Conservation (phyloP, 371 early-diverging fungal species). For the Encephalitozoon romaleae region DNA sequence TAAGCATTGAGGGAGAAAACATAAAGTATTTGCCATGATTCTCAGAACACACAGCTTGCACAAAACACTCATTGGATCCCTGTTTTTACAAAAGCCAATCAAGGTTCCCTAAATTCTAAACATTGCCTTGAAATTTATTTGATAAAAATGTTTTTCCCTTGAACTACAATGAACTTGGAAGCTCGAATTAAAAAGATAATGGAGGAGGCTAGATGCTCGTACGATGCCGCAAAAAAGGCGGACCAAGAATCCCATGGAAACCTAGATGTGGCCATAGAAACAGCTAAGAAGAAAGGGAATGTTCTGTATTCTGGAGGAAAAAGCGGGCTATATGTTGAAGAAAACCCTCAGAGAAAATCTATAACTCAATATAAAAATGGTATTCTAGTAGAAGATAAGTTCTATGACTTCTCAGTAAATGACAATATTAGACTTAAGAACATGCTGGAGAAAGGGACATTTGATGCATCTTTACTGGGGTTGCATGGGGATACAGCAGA, state of each 20-base stretch:
- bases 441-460: slow-evolving; percentile 25
- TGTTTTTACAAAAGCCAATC: not conserved
- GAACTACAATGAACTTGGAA: not conserved
- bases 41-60: no score
- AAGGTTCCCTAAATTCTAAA: not conserved
- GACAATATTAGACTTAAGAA: slow-evolving; percentile 28
- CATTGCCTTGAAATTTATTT: not conserved
- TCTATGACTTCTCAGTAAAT: slow-evolving; percentile 24
- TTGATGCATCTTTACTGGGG: slow-evolving; percentile 20
- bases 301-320: slow-evolving; percentile 29
- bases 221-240: slow-evolving; percentile 11
- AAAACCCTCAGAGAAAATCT: not conserved
- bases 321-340: slow-evolving; percentile 35
- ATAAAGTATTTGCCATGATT: not conserved
- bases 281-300: slow-evolving; percentile 17
- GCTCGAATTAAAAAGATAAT: slow-evolving; percentile 23
- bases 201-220: slow-evolving; percentile 15
- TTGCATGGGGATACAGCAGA: slow-evolving; percentile 10
- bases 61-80: not conserved
- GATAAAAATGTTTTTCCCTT: not conserved
- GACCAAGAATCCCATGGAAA: slow-evolving; percentile 7
- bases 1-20: not conserved
- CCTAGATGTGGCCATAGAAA: not conserved
- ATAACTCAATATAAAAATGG: slow-evolving; percentile 41
- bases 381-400: slow-evolving; percentile 26